Evolutionary conservation across 1,139 yeast genomes (phyloP).

Genomic region (Sugiyamaella sp.): DNA sequence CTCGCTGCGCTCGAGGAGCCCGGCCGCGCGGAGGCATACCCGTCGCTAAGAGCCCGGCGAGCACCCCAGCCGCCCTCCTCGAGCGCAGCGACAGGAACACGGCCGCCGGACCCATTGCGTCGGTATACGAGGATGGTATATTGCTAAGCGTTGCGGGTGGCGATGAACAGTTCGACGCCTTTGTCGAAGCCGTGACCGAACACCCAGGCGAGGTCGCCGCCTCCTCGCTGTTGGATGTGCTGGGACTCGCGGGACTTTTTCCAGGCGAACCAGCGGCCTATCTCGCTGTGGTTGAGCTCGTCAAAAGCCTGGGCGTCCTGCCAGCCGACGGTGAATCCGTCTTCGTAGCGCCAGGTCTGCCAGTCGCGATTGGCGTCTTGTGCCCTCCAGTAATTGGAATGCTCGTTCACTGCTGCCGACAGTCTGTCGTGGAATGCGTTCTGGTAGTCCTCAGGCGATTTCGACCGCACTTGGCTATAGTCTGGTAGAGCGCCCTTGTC

Average conservation of each 20-base stretch:
- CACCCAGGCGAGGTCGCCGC: constrained; percentile 69
- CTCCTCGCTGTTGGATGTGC: constrained; percentile 60
- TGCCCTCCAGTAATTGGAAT: constrained; percentile 67
- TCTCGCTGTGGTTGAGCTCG: constrained; percentile 63
- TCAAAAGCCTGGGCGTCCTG: constrained; percentile 69
- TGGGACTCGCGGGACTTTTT: constrained; percentile 56
- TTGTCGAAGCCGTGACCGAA: constrained; percentile 82
- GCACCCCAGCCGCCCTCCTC: too few species aligned
- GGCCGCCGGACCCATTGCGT: background rate
- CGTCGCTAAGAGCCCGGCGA: too few species aligned
- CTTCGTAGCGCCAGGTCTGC: constrained; percentile 80
- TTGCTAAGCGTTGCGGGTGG: constrained; percentile 5
- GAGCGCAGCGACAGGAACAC: too few species aligned
- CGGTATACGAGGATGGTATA: too few species aligned
- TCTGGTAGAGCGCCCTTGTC: constrained; percentile 62
- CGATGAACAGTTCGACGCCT: constrained; percentile 48
- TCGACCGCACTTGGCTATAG: constrained; percentile 36
- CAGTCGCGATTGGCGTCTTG: constrained; percentile 61
- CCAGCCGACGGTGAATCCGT: constrained; percentile 78
- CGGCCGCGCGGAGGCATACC: too few species aligned
- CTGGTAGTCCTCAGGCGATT: constrained; percentile 25
- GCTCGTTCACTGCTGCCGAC: constrained; percentile 50
- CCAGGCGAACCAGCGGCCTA: constrained; percentile 80
- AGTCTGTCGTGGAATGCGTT: constrained; percentile 49
- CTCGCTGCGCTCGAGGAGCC: too few species aligned